These are phyloP conservation scores for Diplodia corticola DNA, from an alignment of 2,329 filamentous ascomycete genomes.

Conservation along the genomic window DNA sequence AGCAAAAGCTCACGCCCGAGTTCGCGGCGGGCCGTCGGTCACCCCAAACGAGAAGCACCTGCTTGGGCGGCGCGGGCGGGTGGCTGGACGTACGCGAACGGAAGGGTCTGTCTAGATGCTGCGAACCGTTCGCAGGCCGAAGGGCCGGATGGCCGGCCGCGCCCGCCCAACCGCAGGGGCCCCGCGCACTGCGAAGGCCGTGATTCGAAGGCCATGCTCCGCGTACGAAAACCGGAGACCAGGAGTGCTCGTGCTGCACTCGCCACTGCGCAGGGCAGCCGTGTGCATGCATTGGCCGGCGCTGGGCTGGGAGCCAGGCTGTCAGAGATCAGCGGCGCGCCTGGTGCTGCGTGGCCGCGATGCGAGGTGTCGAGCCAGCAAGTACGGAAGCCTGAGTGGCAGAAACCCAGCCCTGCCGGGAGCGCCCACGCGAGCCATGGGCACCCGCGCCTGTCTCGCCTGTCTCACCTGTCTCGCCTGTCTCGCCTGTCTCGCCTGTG, in stretches of 20 bases:
- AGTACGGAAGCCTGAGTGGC: neutral
- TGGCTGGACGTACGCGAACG: neutral
- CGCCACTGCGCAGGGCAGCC: neutral
- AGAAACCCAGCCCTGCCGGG: neutral
- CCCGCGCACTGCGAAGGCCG: neutral
- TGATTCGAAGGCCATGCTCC: neutral
- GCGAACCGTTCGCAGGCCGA: too few species aligned
- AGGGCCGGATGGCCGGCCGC: neutral
- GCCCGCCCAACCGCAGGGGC: neutral
- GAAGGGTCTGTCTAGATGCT: neutral
- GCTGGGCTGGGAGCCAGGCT: neutral
- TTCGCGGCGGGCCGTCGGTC: neutral
- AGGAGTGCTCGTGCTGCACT: neutral
- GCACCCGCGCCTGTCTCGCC: too few species aligned
- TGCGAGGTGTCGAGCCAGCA: neutral
- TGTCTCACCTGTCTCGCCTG: too few species aligned
- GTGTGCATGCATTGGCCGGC: neutral
- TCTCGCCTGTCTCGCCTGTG: too few species aligned
- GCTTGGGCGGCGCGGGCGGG: neutral
- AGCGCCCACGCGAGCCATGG: neutral
- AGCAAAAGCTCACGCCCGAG: neutral
- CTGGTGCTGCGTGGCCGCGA: neutral
- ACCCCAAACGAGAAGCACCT: neutral
- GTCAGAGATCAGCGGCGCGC: neutral
- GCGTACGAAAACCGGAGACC: neutral